Evolutionary conservation across 2,329 filamentous ascomycete genomes (phyloP), one percentile per base, ranked within the genome.

Genomic region (Hypoxylon sp.): DNA sequence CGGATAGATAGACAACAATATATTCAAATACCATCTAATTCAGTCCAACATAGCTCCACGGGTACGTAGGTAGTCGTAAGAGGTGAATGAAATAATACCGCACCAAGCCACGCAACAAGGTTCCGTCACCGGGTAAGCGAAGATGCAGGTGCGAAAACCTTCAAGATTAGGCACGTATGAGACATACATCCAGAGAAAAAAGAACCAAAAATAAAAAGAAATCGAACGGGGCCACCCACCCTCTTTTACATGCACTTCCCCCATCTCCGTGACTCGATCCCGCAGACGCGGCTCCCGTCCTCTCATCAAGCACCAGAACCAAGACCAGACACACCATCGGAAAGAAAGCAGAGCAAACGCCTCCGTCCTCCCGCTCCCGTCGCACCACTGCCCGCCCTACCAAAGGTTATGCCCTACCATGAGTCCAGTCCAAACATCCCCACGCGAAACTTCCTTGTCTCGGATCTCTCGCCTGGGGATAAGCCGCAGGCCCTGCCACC

Each of bases 401-500:
- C n/a, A n/a, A n/a, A n/a, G n/a, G n/a, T n/a, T n/a, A n/a, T 40
- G 36, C 22, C 22, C 49, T 16, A n/a, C n/a, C n/a, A 36, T 38
- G 6, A 2, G 30, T 12, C 4, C 30, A 4, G 12, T 30, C 30
- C 30, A 4, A 14, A 3, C 1, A 14, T 0, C 20, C 12, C 48
- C 48, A 9, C 30, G n/a, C 24, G 24, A 26, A 24, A 16, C 32
- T 32, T n/a, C 44, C 33, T 49, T 48, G 61, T 65, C 57, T 65
- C 63, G 62, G 62, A 58, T 46, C 53, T 59, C 11, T 38, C 28
- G 36, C 16, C 49, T 66, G 65, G 65, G 65, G 65, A 68, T 45
- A 14, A 60, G 26, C 65, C 55, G 50, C 33, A 30, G 40, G 50
- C 8, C 51, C 51, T 54, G 26, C n/a, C n/a, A n/a, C n/a, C n/a